Conservation (phyloP, 73 alveolate species). For the Uronychia setigera region DNA sequence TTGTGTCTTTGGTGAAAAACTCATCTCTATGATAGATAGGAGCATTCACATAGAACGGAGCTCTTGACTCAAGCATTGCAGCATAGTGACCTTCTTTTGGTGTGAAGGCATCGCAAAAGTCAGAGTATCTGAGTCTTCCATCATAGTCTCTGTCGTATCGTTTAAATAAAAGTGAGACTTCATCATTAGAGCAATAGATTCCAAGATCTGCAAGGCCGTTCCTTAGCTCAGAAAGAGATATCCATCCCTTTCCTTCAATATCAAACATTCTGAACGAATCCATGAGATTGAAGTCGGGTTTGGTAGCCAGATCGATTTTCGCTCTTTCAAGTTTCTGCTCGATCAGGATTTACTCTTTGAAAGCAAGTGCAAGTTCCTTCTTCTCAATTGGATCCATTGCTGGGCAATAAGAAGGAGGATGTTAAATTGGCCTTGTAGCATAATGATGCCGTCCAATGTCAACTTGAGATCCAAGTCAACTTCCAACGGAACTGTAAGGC, state of each 20-base stretch:
- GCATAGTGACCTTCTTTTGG: constrained; percentile 53
- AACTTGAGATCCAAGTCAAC: neutral
- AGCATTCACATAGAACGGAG: neutral
- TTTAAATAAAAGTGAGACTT: constrained; percentile 20
- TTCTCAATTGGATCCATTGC: constrained; percentile 42
- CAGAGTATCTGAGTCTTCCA: constrained; percentile 54
- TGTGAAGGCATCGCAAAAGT: constrained; percentile 62
- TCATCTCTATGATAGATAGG: constrained; percentile 8
- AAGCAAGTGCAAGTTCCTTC: constrained; percentile 52
- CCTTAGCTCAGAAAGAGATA: constrained; percentile 47
- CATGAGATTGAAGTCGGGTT: constrained; percentile 60
- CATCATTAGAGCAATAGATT: constrained; percentile 23
- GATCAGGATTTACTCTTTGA: constrained; percentile 37
- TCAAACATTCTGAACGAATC: constrained; percentile 67
- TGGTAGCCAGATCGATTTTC: constrained; percentile 39
- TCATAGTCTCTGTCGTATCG: constrained; percentile 55
- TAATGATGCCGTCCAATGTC: neutral
- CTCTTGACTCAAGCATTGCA: constrained; percentile 8
- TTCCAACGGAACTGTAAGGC: neutral
- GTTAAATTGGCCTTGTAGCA: neutral
- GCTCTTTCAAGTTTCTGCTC: constrained; percentile 62
- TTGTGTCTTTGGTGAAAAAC: constrained; percentile 22
- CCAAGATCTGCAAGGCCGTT: constrained; percentile 41
- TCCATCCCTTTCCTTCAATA: constrained; percentile 57
- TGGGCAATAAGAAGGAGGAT: neutral